A percentile compares a stretch with the other conserved stretches of the same genome.
These are phyloP conservation scores for Elsinoe batatas DNA, from an alignment of 2,329 filamentous ascomycete species.

Conservation along the genomic window DNA sequence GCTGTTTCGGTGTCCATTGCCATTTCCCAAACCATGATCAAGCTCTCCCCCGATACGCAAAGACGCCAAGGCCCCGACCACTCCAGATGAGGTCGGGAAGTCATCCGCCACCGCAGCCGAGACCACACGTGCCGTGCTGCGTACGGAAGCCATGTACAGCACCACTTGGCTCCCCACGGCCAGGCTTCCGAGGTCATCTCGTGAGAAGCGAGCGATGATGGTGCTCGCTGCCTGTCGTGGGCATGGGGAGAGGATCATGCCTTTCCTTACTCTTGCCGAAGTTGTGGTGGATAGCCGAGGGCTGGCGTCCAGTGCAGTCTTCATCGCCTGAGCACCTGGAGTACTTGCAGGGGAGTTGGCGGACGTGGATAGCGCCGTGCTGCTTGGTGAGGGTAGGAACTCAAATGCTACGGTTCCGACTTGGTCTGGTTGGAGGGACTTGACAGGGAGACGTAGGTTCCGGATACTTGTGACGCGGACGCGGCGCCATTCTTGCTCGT, in stretches of 20 bases:
- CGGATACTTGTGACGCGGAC: conserved; percentile 78
- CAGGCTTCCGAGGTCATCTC: conserved; percentile 53
- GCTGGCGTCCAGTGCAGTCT: neutral
- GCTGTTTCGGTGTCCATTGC: too few species aligned
- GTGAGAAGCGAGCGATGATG: conserved; percentile 58
- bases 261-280: conserved; percentile 50
- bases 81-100: neutral
- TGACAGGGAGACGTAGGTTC: conserved; percentile 76
- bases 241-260: conserved; percentile 64
- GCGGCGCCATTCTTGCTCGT: conserved; percentile 62
- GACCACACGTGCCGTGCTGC: conserved; percentile 67
- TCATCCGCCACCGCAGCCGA: conserved; percentile 26
- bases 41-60: neutral
- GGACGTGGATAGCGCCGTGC: neutral
- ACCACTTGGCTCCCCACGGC: conserved; percentile 62
- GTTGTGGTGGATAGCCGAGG: conserved; percentile 17
- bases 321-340: neutral
- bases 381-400: conserved; percentile 35
- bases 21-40: too few species aligned
- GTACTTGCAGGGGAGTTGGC: neutral
- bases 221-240: conserved; percentile 44
- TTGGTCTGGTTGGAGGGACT: conserved; percentile 65
- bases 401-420: conserved; percentile 81
- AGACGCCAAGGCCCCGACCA: neutral
- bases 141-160: conserved; percentile 77